These are phyloP conservation scores for Rhynchospora tenuis DNA, from an alignment of 176 grass and related monocot species.

Conservation along the genomic window DNA sequence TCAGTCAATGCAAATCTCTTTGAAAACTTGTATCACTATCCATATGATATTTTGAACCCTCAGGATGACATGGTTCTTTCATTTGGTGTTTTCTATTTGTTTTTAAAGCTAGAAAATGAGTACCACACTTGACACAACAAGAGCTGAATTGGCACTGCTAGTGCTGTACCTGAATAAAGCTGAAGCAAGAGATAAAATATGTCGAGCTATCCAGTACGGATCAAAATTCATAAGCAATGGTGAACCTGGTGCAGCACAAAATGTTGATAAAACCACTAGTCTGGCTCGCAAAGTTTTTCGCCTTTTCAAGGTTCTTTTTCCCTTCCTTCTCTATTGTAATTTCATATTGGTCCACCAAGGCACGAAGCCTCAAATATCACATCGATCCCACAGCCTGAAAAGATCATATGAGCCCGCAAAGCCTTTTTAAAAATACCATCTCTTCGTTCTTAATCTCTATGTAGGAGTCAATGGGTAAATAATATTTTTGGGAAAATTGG, in stretches of 20 bases:
- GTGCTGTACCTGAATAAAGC: conserved; percentile 81
- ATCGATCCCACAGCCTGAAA: too few relatives aligned
- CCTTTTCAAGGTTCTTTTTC: conserved; percentile 61
- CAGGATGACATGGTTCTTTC: neutral
- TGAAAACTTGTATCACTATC: neutral
- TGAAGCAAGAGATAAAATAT: conserved; percentile 84
- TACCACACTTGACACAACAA: conserved; percentile 37
- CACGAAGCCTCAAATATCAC: too few relatives aligned
- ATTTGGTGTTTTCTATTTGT: neutral
- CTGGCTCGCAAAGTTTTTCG: conserved; percentile 80
- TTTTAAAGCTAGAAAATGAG: conserved; percentile 29
- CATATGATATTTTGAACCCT: neutral
- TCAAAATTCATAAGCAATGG: conserved; percentile 82
- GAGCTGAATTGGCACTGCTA: conserved; percentile 63
- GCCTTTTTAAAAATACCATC: too few relatives aligned
- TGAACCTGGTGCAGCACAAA: conserved; percentile 67
- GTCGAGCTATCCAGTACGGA: conserved; percentile 78
- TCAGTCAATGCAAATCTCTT: conserved; percentile 6
- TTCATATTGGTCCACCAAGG: neutral
- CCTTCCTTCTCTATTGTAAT: neutral
- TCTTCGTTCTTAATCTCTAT: neutral
- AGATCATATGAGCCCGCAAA: too few relatives aligned
- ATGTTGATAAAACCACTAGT: conserved; percentile 87
- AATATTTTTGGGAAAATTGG: neutral
- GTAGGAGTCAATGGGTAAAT: neutral